These are phyloP conservation scores for Metschnikowia baotianmanensis DNA, from an alignment of 805 yeast genomes.

Conservation along the genomic window DNA sequence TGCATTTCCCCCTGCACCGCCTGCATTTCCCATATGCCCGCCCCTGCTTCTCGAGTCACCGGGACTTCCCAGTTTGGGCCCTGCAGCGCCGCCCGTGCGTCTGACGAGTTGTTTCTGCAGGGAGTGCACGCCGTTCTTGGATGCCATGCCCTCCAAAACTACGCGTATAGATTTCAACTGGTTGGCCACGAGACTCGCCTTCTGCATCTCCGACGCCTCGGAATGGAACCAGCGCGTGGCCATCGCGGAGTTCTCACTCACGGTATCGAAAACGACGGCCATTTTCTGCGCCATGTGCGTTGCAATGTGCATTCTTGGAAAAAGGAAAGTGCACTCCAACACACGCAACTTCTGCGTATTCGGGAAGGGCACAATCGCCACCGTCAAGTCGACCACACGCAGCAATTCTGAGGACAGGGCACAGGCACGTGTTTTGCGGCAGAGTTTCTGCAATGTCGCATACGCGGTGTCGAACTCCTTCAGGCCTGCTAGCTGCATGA, in stretches of 20 bases:
- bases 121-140: slow-evolving; percentile 21
- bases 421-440: slow-evolving; percentile 20
- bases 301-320: slow-evolving; percentile 29
- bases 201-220: slow-evolving; percentile 51
- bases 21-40: no score
- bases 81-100: no score
- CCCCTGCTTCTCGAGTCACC: no score
- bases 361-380: slow-evolving; percentile 53
- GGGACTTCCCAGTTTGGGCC: no score
- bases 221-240: slow-evolving; percentile 46
- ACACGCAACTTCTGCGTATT: slow-evolving; percentile 39
- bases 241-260: slow-evolving; percentile 31
- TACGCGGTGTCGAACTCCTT: slow-evolving; percentile 47
- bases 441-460: slow-evolving; percentile 32
- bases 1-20: no score
- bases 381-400: slow-evolving; percentile 43
- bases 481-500: slow-evolving; percentile 50
- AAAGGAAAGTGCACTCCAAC: slow-evolving; percentile 31
- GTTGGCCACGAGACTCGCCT: slow-evolving; percentile 52
- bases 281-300: slow-evolving; percentile 37
- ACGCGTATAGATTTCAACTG: slow-evolving; percentile 52
- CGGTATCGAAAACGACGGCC: slow-evolving; percentile 35
- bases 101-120: slow-evolving; percentile 11
- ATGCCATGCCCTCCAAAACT: slow-evolving; percentile 47
- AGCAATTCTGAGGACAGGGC: slow-evolving; percentile 19